Conservation (phyloP, 2,329 filamentous ascomycete genomes). For the Monilinia polystroma region DNA sequence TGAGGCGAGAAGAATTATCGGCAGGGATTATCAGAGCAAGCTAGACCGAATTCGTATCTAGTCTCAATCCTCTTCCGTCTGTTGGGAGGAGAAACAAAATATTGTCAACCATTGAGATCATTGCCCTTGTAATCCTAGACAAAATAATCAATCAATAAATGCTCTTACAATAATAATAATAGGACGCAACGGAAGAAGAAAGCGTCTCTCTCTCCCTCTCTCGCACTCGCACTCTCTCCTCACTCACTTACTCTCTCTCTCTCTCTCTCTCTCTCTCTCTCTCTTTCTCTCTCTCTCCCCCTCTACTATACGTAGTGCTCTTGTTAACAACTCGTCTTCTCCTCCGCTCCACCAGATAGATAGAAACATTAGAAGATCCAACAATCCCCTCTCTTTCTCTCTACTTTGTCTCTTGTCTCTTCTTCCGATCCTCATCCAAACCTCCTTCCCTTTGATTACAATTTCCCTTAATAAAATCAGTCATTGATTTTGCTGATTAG, state of each 20-base stretch:
- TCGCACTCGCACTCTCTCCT: too few relatives aligned
- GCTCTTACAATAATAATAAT: neutral
- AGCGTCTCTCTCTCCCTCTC: too few relatives aligned
- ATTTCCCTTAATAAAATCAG: constrained; percentile 8
- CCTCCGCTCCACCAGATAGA: constrained; percentile 13
- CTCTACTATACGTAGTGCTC: neutral
- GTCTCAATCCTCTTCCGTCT: constrained; percentile 17
- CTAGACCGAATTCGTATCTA: constrained; percentile 18
- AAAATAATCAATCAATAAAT: neutral
- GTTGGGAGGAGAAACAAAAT: constrained; percentile 23
- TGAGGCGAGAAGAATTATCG: neutral
- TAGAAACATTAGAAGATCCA: constrained; percentile 10
- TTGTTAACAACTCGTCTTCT: constrained; percentile 7
- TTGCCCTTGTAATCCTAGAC: constrained; percentile 18
- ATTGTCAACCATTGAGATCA: constrained; percentile 21
- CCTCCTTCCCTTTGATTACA: constrained; percentile 19
- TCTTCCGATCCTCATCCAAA: neutral
- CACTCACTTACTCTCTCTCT: neutral
- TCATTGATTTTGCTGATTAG: constrained; percentile 11
- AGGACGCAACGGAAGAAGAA: too few relatives aligned
- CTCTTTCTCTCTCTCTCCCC: too few relatives aligned
- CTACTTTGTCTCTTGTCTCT: neutral
- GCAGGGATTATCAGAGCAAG: neutral
- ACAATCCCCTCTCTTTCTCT: neutral
- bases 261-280: too few relatives aligned